Evolutionary conservation across 169 alveolate genomes (phyloP).

Genomic region (Plasmodium malariae): DNA sequence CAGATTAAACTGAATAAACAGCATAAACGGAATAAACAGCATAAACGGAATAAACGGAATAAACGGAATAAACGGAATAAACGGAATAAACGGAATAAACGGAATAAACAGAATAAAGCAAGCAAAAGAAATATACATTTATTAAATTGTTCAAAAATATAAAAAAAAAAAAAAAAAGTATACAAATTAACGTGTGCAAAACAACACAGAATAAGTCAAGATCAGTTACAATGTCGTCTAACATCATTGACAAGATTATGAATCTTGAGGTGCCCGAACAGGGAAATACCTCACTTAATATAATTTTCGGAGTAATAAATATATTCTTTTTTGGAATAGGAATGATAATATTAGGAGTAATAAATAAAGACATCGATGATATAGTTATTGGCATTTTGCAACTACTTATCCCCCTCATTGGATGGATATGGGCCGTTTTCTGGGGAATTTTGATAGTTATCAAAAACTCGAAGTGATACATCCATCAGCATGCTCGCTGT

Average conservation of each 20-base stretch:
- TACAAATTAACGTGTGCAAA: no score
- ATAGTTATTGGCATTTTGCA: constrained; percentile 86
- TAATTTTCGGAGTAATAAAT: constrained; percentile 81
- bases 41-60: no score
- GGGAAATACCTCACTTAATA: constrained; percentile 72
- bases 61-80: no score
- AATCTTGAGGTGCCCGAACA: constrained; percentile 73
- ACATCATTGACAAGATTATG: constrained; percentile 26
- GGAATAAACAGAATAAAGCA: no score
- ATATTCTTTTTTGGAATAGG: constrained; percentile 87
- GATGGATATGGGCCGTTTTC: constrained; percentile 89
- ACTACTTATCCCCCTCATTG: constrained; percentile 85
- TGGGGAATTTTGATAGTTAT: constrained; percentile 89
- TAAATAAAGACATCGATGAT: constrained; percentile 85
- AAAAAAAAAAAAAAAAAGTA: no score
- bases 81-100: no score
- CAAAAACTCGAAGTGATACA: constrained; percentile 35
- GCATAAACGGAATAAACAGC: no score
- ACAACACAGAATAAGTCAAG: no score
- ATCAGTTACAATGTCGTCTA: constrained; percentile 33
- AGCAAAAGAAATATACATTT: no score
- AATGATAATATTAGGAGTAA: constrained; percentile 83
- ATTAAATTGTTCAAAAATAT: neutral
- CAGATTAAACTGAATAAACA: no score
- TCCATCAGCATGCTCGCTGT: neutral